phyloP scores from a whole-genome alignment of 2,329 filamentous ascomycete genomes.

The Neocatenulostroma microsporum region DNA sequence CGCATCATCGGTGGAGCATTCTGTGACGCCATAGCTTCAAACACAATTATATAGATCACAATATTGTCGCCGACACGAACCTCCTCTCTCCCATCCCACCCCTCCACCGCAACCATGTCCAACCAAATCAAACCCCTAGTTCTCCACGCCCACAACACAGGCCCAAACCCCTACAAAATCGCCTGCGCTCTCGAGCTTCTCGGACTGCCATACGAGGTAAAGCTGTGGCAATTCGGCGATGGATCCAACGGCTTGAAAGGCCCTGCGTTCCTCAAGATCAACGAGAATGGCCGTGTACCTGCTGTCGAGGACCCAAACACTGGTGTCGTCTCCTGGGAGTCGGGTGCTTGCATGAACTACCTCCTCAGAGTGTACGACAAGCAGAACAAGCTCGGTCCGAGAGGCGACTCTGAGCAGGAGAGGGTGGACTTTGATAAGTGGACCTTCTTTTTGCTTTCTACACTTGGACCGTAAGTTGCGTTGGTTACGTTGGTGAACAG shows the following conservation, averaged over 20 bases:
- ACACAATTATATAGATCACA: no score
- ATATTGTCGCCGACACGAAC: no score
- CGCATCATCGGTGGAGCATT: no score
- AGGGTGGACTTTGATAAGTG: constrained; percentile 41
- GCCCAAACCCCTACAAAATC: constrained; percentile 40
- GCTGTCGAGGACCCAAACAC: constrained; percentile 41
- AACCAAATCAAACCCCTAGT: constrained; percentile 33
- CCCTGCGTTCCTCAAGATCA: constrained; percentile 33
- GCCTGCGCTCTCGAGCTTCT: constrained; percentile 37
- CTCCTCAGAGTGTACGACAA: constrained; percentile 39
- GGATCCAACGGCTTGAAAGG: constrained; percentile 34
- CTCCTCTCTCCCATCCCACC: no score
- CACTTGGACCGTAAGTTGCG: constrained; percentile 33
- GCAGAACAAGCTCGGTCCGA: constrained; percentile 32
- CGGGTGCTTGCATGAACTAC: constrained; percentile 45
- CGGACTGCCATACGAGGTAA: constrained; percentile 34
- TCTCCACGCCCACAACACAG: constrained; percentile 35
- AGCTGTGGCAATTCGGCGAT: constrained; percentile 37
- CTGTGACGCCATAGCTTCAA: no score
- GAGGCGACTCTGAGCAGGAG: constrained; percentile 31
- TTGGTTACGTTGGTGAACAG: constrained; percentile 23
- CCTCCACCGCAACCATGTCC: no score
- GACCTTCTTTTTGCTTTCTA: constrained; percentile 38
- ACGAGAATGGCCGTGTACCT: constrained; percentile 39
- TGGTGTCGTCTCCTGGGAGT: constrained; percentile 43